phyloP scores from a whole-genome alignment of 176 grass and related monocot genomes.

The Aechmea fasciata region DNA sequence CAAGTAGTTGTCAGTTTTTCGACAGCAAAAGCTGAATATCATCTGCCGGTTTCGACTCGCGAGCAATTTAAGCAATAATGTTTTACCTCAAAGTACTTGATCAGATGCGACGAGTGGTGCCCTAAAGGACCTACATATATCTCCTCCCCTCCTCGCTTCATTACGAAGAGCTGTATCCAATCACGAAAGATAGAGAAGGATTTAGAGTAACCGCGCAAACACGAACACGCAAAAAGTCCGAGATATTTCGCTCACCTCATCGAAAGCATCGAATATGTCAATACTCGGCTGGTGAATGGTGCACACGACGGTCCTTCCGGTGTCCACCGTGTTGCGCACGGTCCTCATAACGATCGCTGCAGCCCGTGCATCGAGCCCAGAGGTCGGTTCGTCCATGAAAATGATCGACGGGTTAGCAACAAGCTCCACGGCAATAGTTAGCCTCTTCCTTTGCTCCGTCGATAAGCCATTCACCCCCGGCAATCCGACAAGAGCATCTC shows the following conservation, averaged over 20 bases:
- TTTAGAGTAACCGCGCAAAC: neutral
- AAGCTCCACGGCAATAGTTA: too few species aligned
- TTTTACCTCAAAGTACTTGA: conserved; percentile 68
- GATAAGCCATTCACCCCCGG: too few species aligned
- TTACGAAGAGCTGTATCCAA: conserved; percentile 47
- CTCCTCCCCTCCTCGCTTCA: conserved; percentile 78
- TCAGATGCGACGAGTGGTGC: conserved; percentile 45
- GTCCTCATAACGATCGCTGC: conserved; percentile 87
- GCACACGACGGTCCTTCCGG: too few species aligned
- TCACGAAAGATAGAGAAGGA: neutral
- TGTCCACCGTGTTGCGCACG: conserved; percentile 10
- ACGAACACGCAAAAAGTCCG: too few species aligned
- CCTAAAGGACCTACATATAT: conserved; percentile 78
- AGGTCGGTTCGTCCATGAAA: conserved; percentile 94
- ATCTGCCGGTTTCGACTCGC: neutral
- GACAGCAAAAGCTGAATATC: neutral
- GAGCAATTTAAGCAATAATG: neutral
- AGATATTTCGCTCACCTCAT: conserved; percentile 44
- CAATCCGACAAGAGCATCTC: conserved; percentile 62
- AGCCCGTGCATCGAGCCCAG: conserved; percentile 72
- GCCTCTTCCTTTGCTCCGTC: too few species aligned
- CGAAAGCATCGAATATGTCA: conserved; percentile 84
- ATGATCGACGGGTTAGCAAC: too few species aligned
- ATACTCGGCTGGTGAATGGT: conserved; percentile 36
- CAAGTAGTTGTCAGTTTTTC: neutral